These are phyloP conservation scores for Lotus japonicus DNA, from an alignment of 306 rosid species.

Conservation along the genomic window DNA sequence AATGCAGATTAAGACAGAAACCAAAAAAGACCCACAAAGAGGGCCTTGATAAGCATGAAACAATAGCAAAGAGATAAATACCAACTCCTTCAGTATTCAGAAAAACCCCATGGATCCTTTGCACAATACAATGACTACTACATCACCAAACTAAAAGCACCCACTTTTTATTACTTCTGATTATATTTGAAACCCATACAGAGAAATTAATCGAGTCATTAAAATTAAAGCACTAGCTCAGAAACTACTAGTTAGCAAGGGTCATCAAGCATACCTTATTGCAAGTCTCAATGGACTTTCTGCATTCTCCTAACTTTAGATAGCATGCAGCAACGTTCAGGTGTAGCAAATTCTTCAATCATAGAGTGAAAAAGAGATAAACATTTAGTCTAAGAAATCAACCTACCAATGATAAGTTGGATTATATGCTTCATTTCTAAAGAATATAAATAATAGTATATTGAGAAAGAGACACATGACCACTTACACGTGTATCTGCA, in stretches of 20 bases:
- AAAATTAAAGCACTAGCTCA: too few species aligned
- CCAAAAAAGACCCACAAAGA: neutral
- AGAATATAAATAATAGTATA: neutral
- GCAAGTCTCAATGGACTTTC: conserved; percentile 84
- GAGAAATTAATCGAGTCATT: neutral
- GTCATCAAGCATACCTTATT: conserved; percentile 58
- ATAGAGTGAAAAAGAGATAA: conserved; percentile 4
- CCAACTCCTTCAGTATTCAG: neutral
- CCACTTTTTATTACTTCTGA: neutral
- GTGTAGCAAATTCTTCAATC: conserved; percentile 72
- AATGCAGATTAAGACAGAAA: neutral
- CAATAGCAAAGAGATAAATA: neutral
- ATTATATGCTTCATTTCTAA: neutral
- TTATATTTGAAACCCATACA: neutral
- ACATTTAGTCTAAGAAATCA: conserved; percentile 22
- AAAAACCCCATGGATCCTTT: neutral
- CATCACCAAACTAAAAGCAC: neutral
- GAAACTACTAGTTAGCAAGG: neutral
- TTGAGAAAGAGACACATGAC: neutral
- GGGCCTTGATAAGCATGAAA: neutral
- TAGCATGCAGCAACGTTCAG: conserved; percentile 87
- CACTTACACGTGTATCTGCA: conserved; percentile 70
- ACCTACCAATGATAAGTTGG: neutral
- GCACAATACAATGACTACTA: neutral
- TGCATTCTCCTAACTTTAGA: conserved; percentile 80